Evolutionary conservation across 768 basidiomycete species (phyloP).

Genomic region (Mycena indigotica): DNA sequence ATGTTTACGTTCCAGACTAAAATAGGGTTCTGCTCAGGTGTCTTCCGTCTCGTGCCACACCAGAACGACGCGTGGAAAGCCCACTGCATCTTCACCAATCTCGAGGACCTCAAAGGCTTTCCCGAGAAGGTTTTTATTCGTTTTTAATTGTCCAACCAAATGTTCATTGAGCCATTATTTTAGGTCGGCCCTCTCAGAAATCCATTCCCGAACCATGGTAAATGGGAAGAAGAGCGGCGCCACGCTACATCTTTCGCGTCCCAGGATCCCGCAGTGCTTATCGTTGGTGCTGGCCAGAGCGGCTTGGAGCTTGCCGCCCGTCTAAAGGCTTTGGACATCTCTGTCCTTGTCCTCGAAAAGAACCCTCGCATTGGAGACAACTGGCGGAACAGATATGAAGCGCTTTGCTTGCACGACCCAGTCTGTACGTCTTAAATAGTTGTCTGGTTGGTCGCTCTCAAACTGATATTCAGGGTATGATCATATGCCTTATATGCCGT

Average conservation of each 20-base stretch:
- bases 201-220: slow-evolving; percentile 47
- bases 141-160: neutral
- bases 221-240: slow-evolving; percentile 53
- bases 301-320: slow-evolving; percentile 68
- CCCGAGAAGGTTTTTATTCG: slow-evolving; percentile 40
- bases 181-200: slow-evolving; percentile 46
- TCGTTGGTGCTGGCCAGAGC: slow-evolving; percentile 68
- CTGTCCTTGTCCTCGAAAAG: slow-evolving; percentile 59
- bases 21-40: slow-evolving; percentile 51
- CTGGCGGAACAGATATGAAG: slow-evolving; percentile 64
- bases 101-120: slow-evolving; percentile 55
- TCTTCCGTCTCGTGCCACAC: slow-evolving; percentile 56
- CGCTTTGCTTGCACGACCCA: slow-evolving; percentile 56
- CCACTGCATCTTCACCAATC: slow-evolving; percentile 58
- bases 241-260: slow-evolving; percentile 48
- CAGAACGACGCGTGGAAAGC: slow-evolving; percentile 55
- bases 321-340: slow-evolving; percentile 60
- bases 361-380: slow-evolving; percentile 58
- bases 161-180: neutral
- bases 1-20: slow-evolving; percentile 60
- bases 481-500: slow-evolving; percentile 59
- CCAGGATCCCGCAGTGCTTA: slow-evolving; percentile 58
- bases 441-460: slow-evolving; percentile 2
- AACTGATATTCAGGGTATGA: slow-evolving; percentile 29
- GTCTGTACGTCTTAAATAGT: slow-evolving; percentile 41